phyloP scores from a whole-genome alignment of 192 early-diverging fungal genomes.

The Backusella westeae region DNA sequence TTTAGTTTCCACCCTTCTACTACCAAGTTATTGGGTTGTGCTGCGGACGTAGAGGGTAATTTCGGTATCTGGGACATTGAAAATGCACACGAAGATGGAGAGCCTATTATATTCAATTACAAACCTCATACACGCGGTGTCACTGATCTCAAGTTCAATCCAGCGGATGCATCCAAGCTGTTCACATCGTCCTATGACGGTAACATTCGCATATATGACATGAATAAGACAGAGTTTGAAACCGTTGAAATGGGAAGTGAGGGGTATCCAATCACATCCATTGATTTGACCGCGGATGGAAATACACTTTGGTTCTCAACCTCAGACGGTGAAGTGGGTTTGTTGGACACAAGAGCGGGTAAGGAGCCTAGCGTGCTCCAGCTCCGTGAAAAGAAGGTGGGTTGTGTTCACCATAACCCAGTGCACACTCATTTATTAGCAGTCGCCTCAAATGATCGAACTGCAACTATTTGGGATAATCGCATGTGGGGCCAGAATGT shows the following conservation, averaged over 20 bases:
- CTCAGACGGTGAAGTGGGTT: conserved; percentile 46
- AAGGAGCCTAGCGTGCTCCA: conserved; percentile 15
- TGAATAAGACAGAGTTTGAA: conserved; percentile 52
- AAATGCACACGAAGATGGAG: conserved; percentile 36
- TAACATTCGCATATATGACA: conserved; percentile 56
- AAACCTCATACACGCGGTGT: conserved; percentile 50
- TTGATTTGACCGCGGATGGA: conserved; percentile 29
- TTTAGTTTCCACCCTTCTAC: conserved; percentile 54
- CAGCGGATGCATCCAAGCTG: conserved; percentile 44
- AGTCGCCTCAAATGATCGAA: conserved; percentile 53
- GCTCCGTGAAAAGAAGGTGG: conserved; percentile 56
- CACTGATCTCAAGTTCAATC: conserved; percentile 47
- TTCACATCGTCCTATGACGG: conserved; percentile 61
- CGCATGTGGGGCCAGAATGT: conserved; percentile 39
- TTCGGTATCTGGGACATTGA: conserved; percentile 62
- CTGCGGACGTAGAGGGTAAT: conserved; percentile 48
- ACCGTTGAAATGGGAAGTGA: conserved; percentile 34
- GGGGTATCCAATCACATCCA: conserved; percentile 34
- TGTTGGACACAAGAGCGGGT: conserved; percentile 47
- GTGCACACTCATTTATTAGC: conserved; percentile 43
- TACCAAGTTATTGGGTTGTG: conserved; percentile 50
- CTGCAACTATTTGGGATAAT: conserved; percentile 60
- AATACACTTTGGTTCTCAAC: conserved; percentile 52
- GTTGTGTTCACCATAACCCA: conserved; percentile 61
- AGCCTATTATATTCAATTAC: conserved; percentile 52